A percentile compares a stretch with the other conserved stretches of the same genome.
Conservation (phyloP, 2,329 filamentous ascomycete genomes). For the Alternaria panax region DNA sequence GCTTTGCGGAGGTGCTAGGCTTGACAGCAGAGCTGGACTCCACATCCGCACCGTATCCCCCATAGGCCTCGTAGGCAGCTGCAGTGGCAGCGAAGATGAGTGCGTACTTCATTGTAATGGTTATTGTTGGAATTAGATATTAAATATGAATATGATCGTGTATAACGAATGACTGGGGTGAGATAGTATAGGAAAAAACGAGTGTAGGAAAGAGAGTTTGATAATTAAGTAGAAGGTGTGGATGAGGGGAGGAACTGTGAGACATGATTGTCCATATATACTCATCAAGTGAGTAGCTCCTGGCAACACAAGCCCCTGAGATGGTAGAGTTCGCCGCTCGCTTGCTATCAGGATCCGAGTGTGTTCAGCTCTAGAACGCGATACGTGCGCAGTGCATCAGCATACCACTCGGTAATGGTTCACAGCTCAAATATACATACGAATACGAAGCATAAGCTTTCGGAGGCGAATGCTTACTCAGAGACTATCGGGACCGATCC, state of each 20-base stretch:
- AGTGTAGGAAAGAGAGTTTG: slow-evolving; percentile 24
- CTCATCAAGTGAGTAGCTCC: not conserved
- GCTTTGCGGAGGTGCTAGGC: slow-evolving; percentile 18
- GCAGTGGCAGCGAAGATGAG: slow-evolving; percentile 37
- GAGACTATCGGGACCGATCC: not conserved
- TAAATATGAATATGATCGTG: slow-evolving; percentile 13
- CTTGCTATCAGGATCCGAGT: slow-evolving; percentile 5
- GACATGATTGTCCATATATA: slow-evolving; percentile 19
- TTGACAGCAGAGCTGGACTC: slow-evolving; percentile 23
- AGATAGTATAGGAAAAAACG: slow-evolving; percentile 20
- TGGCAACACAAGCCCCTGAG: slow-evolving; percentile 20
- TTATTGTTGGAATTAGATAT: slow-evolving; percentile 17
- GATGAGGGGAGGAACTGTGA: slow-evolving; percentile 15
- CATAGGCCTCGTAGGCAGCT: slow-evolving; percentile 33
- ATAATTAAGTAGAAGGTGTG: slow-evolving; percentile 27
- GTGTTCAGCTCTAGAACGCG: slow-evolving; percentile 10
- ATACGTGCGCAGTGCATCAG: slow-evolving; percentile 10
- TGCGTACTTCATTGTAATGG: slow-evolving; percentile 32
- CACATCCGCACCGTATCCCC: slow-evolving; percentile 15
- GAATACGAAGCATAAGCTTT: slow-evolving; percentile 7
- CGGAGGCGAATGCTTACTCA: not conserved
- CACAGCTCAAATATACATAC: not conserved
- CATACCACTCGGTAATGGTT: slow-evolving; percentile 1
- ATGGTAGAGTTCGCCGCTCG: slow-evolving; percentile 9
- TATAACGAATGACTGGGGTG: slow-evolving; percentile 39